phyloP scores from a whole-genome alignment of 805 yeast genomes.

The Spathaspora boniae region DNA sequence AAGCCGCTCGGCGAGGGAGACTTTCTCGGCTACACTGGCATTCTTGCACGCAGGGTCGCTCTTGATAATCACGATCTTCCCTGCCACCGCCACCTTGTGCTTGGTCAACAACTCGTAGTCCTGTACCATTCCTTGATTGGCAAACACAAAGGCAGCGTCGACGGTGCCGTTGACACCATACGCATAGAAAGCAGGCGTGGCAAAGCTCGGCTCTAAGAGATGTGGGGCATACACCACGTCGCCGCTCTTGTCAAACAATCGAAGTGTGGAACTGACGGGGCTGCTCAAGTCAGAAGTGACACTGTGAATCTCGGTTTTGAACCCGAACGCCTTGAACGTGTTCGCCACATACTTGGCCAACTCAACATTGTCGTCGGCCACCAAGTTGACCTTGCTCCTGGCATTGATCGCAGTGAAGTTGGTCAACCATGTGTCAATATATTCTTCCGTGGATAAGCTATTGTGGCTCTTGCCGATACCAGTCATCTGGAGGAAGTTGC shows the following conservation, averaged over 20 bases:
- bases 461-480: conserved; percentile 22
- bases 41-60: conserved; percentile 9
- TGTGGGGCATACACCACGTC: conserved; percentile 24
- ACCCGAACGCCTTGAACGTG: conserved; percentile 26
- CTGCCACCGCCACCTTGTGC: conserved; percentile 16
- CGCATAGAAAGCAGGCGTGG: conserved; percentile 30
- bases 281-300: conserved; percentile 14
- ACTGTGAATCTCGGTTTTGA: conserved; percentile 15
- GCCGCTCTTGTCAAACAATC: conserved; percentile 19
- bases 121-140: conserved; percentile 24
- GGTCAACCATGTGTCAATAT: conserved; percentile 23
- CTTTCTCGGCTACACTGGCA: conserved; percentile 20
- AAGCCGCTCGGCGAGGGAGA: conserved; percentile 19
- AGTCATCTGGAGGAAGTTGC: conserved; percentile 47
- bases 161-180: conserved; percentile 26
- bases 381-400: conserved; percentile 17
- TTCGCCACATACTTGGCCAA: conserved; percentile 22
- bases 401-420: conserved; percentile 25
- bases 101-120: conserved; percentile 24
- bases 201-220: conserved; percentile 19
- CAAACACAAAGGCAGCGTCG: conserved; percentile 24
- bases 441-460: conserved; percentile 19
- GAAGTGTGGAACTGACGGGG: conserved; percentile 26
- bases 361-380: conserved; percentile 24
- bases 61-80: conserved; percentile 28